Conservation (phyloP, 139 green algal species). For the Chlamydomonas sp. region DNA sequence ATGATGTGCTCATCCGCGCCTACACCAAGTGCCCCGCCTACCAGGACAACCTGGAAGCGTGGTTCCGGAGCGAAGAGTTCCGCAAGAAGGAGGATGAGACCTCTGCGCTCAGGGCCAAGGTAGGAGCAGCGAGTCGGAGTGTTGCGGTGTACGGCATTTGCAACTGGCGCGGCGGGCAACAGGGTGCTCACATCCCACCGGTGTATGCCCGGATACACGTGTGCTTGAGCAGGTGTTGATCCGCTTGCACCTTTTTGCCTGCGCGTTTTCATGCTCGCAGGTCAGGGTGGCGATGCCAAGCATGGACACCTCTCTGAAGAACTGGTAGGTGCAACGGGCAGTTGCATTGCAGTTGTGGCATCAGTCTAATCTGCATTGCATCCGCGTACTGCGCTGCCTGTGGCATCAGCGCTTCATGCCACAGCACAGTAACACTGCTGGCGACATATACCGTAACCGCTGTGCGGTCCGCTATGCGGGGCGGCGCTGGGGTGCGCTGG, state of each 20-base stretch:
- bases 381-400: too few species aligned
- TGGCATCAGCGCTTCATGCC: too few species aligned
- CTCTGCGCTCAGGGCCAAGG: not conserved
- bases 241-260: not conserved
- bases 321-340: constrained; percentile 37
- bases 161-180: not conserved
- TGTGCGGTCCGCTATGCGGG: too few species aligned
- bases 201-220: too few species aligned
- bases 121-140: not conserved
- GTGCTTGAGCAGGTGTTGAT: too few species aligned
- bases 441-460: too few species aligned
- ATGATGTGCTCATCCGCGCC: constrained; percentile 53
- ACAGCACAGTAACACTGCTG: too few species aligned
- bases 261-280: not conserved
- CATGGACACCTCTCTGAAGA: constrained; percentile 37
- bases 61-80: constrained; percentile 54
- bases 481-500: too few species aligned
- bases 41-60: constrained; percentile 30
- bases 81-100: constrained; percentile 6
- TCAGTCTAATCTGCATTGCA: not conserved
- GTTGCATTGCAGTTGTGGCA: constrained; percentile 18
- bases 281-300: not conserved
- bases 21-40: constrained; percentile 61
- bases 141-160: constrained; percentile 17
- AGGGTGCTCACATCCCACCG: too few species aligned